Evolutionary conservation across 148 eudicot species (phyloP), one percentile per base, ranked within the genome.

Genomic region (Nyssa sinensis): DNA sequence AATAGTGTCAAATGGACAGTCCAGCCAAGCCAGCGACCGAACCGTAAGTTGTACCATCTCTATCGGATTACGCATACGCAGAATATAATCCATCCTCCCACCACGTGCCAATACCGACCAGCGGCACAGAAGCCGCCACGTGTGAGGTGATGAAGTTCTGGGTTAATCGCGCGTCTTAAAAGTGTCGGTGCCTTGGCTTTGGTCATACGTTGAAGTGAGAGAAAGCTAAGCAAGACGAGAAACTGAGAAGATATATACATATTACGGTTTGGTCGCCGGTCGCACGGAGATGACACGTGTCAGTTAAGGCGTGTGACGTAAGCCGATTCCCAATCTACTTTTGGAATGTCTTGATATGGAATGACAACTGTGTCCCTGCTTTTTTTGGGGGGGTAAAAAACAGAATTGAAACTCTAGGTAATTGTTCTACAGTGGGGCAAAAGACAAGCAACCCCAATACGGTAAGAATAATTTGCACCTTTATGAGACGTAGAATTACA

Each of bases 171-270:
- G 58, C 49, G 62, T 16, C 8, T 32, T 14, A 47, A 47, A 76
- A 76, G 67, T 76, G 79, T 75, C 78, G 78, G 78, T 75, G 78
- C 73, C 41, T 13, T 70, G 7, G 55, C 10, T 21, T 32, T 10
- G 64, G 25, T 19, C 53, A 31, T 53, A 53, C 5, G 7, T 53
- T 53, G 59, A 53, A 1, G 59, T 3, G 44, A 53, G 59, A 19
- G 2, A 53, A 5, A 53, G 59, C 4, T 17, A 53, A n/a, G n/a
- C n/a, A n/a, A 53, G 25, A 21, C 17, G 1, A 21, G 59, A 53
- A 23, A 53, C 23, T 16, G 24, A 21, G 59, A 1, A 23, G 17
- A 17, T 1, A 5, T 0, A 37, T 1, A 17, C 1, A 5, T 0
- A 37, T 1, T 1, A 0, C 44, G 44, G 6, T 44, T 17, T 44